These are phyloP conservation scores for Haematococcus sp. DNA, from an alignment of 139 green algal genomes.

Conservation along the genomic window DNA sequence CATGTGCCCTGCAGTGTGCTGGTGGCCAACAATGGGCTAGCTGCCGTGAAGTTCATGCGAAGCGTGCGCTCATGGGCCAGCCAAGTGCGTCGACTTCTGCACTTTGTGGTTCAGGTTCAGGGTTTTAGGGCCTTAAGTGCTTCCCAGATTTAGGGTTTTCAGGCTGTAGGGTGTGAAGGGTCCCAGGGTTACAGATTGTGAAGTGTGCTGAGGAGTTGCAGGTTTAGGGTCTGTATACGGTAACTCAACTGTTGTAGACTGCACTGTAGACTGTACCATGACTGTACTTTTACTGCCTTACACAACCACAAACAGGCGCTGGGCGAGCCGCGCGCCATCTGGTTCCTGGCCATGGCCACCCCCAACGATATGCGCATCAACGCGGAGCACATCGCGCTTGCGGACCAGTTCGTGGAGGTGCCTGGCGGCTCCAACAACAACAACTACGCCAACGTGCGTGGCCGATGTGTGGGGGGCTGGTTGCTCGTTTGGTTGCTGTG, in stretches of 20 bases:
- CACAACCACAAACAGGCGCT: not conserved
- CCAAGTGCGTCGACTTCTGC: conserved; percentile 35
- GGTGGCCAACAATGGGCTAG: conserved; percentile 95
- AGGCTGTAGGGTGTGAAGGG: no score
- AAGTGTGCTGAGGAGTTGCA: no score
- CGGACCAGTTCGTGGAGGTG: conserved; percentile 97
- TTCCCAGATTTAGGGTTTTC: no score
- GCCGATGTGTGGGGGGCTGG: not conserved
- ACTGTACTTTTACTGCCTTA: no score
- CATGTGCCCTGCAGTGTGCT: conserved; percentile 78
- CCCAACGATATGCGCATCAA: conserved; percentile 94
- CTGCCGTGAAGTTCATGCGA: conserved; percentile 97
- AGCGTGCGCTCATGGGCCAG: conserved; percentile 81
- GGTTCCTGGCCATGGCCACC: conserved; percentile 93
- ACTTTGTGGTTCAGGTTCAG: no score
- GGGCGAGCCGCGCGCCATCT: conserved; percentile 2
- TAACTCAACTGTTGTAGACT: no score
- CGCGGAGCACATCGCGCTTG: conserved; percentile 94
- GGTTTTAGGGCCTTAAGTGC: no score
- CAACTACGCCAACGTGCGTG: conserved; percentile 96
- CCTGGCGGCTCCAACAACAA: conserved; percentile 96
- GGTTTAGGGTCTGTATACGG: no score
- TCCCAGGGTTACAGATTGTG: no score
- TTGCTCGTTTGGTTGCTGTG: not conserved
- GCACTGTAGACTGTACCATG: no score